A percentile compares a stretch with the other conserved stretches of the same genome.
phyloP scores from a whole-genome alignment of 225 moss, liverwort and hornwort species.

The Bryoerythrophyllum caledonicum region DNA sequence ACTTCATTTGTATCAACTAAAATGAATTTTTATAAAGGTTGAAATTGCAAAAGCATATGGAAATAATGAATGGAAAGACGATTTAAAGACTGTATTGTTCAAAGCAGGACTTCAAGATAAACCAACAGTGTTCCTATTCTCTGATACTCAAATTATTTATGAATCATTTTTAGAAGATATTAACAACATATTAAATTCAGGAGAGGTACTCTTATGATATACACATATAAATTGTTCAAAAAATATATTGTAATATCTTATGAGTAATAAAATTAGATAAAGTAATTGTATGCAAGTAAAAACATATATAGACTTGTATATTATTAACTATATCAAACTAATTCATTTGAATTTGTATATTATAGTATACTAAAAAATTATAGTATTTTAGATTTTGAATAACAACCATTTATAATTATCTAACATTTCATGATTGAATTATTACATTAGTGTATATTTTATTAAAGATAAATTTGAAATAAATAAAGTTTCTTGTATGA shows the following conservation, averaged over 20 bases:
- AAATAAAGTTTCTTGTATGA: no score
- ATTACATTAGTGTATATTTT: no score
- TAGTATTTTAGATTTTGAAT: no score
- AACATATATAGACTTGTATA: not conserved
- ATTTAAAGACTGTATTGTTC: conserved; percentile 68
- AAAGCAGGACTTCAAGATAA: conserved; percentile 81
- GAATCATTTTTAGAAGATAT: conserved; percentile 92
- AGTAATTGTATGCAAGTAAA: not conserved
- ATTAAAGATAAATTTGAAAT: no score
- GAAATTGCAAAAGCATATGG: conserved; percentile 95
- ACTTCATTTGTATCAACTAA: not conserved
- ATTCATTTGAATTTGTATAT: not conserved
- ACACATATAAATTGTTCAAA: no score
- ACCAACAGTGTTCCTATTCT: conserved; percentile 72
- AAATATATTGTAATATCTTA: not conserved
- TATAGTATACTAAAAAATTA: not conserved
- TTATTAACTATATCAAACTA: not conserved
- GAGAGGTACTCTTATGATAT: conserved; percentile 51
- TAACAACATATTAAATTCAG: conserved; percentile 90
- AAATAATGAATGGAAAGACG: conserved; percentile 94
- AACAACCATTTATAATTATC: no score
- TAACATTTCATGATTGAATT: no score
- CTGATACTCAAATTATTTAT: conserved; percentile 78
- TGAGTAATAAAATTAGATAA: not conserved
- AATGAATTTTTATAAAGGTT: conserved; percentile 39